Percentiles rank a stretch among this genome's conserved stretches.
Evolutionary conservation across 495 filamentous ascomycete species (phyloP).

Genomic region (Aspergillus nidulans): DNA sequence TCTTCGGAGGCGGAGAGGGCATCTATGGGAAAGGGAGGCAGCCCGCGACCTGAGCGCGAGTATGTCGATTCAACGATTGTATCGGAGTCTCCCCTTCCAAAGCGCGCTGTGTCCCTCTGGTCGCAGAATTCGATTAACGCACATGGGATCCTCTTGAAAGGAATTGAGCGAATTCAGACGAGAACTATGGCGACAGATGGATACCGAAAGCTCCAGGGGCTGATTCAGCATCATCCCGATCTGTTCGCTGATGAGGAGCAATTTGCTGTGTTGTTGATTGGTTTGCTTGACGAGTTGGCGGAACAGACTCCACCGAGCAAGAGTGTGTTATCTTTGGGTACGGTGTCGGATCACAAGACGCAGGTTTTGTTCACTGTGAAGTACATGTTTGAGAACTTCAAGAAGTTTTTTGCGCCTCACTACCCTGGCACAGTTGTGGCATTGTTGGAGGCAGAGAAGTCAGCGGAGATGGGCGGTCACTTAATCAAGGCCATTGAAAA

Average conservation of each 20-base stretch:
- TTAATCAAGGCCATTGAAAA: conserved; percentile 56
- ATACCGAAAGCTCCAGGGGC: conserved; percentile 79
- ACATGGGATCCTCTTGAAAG: conserved; percentile 64
- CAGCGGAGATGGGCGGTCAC: conserved; percentile 49
- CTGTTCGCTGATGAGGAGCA: conserved; percentile 51
- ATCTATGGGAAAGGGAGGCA: too few relatives aligned
- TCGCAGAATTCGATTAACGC: conserved; percentile 46
- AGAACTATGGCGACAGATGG: conserved; percentile 77
- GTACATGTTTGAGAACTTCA: conserved; percentile 65
- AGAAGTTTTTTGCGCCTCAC: conserved; percentile 58
- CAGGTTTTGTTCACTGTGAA: conserved; percentile 80
- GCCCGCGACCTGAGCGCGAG: conserved; percentile 9
- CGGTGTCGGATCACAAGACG: conserved; percentile 70
- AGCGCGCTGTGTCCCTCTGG: conserved; percentile 34
- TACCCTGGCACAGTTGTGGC: conserved; percentile 62
- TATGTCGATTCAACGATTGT: conserved; percentile 17
- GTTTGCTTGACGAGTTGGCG: conserved; percentile 73
- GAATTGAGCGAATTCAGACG: conserved; percentile 66
- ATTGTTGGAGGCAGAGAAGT: conserved; percentile 58
- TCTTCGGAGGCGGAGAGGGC: background rate
- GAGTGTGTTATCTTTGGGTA: conserved; percentile 35
- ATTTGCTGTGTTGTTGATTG: conserved; percentile 69
- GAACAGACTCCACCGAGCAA: conserved; percentile 52
- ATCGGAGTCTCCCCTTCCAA: conserved; percentile 14
- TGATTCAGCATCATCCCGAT: conserved; percentile 64